These are phyloP conservation scores for Dothistroma septosporum DNA, from an alignment of 2,329 filamentous ascomycete species.

Conservation along the genomic window DNA sequence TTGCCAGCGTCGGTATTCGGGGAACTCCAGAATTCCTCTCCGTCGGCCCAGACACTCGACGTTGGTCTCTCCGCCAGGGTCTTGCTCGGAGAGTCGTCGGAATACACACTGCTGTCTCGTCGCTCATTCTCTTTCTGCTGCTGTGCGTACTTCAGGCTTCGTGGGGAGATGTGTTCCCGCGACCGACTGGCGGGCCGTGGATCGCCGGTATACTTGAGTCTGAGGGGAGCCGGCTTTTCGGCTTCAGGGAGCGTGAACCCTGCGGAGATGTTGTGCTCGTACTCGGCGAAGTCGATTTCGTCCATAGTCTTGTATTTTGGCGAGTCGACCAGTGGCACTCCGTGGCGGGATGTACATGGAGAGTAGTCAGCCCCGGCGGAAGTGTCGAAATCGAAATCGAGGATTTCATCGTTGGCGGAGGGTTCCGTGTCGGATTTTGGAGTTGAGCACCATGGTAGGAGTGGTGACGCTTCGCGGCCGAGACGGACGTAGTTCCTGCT, in stretches of 20 bases:
- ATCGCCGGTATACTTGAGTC: neutral
- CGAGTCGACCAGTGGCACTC: neutral
- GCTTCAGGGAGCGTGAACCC: conserved; percentile 18
- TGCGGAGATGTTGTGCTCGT: conserved; percentile 25
- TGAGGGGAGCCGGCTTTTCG: neutral
- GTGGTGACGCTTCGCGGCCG: conserved; percentile 37
- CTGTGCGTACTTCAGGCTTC: neutral
- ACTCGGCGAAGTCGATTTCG: conserved; percentile 23
- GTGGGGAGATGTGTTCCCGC: neutral
- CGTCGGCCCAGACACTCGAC: conserved; percentile 38
- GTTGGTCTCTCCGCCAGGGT: conserved; percentile 16
- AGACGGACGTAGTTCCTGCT: conserved; percentile 40
- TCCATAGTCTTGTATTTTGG: conserved; percentile 19
- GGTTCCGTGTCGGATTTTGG: neutral
- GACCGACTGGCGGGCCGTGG: neutral
- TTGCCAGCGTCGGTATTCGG: conserved; percentile 4
- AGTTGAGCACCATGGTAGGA: conserved; percentile 29
- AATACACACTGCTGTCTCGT: conserved; percentile 3
- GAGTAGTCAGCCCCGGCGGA: neutral
- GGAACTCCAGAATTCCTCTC: conserved; percentile 31
- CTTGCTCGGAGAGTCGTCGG: neutral
- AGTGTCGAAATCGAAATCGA: conserved; percentile 28
- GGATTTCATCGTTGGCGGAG: conserved; percentile 14
- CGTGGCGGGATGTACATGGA: neutral
- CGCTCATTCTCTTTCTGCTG: neutral